Base-by-base conservation (phyloP, 192 early-diverging fungal species). In the Backusella sp. region DNA sequence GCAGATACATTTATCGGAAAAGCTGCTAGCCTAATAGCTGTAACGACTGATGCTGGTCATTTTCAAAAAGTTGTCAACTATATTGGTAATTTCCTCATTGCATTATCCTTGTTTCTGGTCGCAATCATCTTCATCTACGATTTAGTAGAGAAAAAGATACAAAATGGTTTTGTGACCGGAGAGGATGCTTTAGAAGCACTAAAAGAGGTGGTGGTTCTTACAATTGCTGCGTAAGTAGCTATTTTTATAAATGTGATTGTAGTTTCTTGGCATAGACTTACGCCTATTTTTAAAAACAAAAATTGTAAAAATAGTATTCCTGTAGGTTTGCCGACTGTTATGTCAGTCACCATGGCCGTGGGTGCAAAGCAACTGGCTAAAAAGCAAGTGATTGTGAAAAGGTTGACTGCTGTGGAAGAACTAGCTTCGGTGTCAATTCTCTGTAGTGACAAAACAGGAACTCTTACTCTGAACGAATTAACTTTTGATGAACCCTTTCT, bases 301-400 rank as follows among this genome's bases (percentile, higher is more conserved):
- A 23, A 28, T 21, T 21, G 19, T 67, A 14, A 49, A 35, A 59
- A 67, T 30, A 80, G 89, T 46, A 93, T 95, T 75, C 93, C 93
- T 21, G 87, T 94, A 39, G 93, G 93, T 73, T 82, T 94, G 1
- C 94, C 92, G 14, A 92, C 94, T 6, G 91, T 95, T 68, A 87
- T 95, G 89, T 89, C 90, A n/a, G 93, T 94, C 21, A 95, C 94
- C 9, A 94, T 95, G 92, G 94, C 94, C 68, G 88, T 95, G 44
- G 93, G 93, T 73, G 92, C 93, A 14, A 82, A 83, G 30, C 85
- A 94, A 72, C 75, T 95, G 53, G 91, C 93, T 12, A 85, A 86
- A 23, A 90, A 91, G 68, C 80, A 94, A 74, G 93, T 92, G 76
- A 93, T 94, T 82, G 86, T 92, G 72, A 93, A 94, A 77, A 90